Conservation (phyloP, 495 filamentous ascomycete genomes). For the Hyphodiscus hymeniophilus region DNA sequence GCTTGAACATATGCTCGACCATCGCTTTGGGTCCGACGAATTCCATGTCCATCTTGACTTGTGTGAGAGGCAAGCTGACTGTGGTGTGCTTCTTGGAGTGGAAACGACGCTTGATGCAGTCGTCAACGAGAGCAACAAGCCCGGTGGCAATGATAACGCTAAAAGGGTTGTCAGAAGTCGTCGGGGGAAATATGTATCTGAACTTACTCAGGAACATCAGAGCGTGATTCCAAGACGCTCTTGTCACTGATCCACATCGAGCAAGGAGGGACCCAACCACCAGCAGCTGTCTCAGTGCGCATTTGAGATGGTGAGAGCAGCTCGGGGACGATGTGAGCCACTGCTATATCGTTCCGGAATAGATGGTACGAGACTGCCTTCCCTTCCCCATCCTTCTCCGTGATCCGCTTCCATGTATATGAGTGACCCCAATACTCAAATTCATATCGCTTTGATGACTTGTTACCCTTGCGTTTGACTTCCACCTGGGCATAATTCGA, state of each 20-base stretch:
- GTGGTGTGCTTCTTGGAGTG: slow-evolving; percentile 10
- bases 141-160: slow-evolving; percentile 89
- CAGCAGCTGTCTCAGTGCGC: slow-evolving; percentile 65
- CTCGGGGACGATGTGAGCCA: slow-evolving; percentile 85
- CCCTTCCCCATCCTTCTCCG: slow-evolving; percentile 47
- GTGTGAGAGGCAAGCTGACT: slow-evolving; percentile 17
- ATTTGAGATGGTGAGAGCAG: slow-evolving; percentile 60
- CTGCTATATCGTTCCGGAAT: slow-evolving; percentile 50
- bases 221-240: slow-evolving; percentile 52
- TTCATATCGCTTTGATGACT: slow-evolving; percentile 36
- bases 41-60: slow-evolving; percentile 17
- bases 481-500: slow-evolving; percentile 96
- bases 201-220: slow-evolving; percentile 91
- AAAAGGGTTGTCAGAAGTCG: slow-evolving; percentile 8
- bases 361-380: slow-evolving; percentile 69
- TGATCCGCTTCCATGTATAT: slow-evolving; percentile 77
- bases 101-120: slow-evolving; percentile 43
- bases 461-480: slow-evolving; percentile 61
- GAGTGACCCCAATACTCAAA: slow-evolving; percentile 24
- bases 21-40: slow-evolving; percentile 20
- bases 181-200: not conserved
- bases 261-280: slow-evolving; percentile 87
- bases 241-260: slow-evolving; percentile 81
- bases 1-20: slow-evolving; percentile 21
- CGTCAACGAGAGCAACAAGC: slow-evolving; percentile 83